A percentile compares a stretch with the other conserved stretches of the same genome.
phyloP scores from a whole-genome alignment of 306 rosid species.

The Pachyrhizus erosus region DNA sequence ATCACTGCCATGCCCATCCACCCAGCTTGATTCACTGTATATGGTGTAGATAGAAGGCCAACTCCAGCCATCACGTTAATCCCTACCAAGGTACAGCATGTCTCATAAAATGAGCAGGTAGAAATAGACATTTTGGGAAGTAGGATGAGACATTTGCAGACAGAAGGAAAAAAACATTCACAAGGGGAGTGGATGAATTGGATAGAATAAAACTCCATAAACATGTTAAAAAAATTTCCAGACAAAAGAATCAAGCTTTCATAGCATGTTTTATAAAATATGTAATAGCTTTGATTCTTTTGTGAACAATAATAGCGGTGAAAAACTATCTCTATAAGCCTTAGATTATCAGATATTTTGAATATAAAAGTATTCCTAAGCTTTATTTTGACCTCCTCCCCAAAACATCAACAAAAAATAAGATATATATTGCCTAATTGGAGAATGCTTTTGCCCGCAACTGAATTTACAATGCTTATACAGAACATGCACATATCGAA shows the following conservation, averaged over 20 bases:
- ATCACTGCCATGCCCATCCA: slow-evolving; percentile 73
- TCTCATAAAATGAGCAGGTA: background rate
- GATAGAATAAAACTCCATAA: background rate
- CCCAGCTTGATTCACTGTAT: slow-evolving; percentile 70
- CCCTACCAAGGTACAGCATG: slow-evolving; percentile 48
- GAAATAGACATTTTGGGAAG: background rate
- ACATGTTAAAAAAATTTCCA: background rate
- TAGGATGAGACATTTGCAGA: background rate
- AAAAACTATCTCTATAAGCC: background rate
- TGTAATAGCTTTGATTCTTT: background rate
- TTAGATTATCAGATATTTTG: background rate
- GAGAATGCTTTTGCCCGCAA: background rate
- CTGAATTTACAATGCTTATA: background rate
- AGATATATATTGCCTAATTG: background rate
- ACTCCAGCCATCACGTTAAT: slow-evolving; percentile 78
- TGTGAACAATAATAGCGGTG: background rate
- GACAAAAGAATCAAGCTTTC: background rate
- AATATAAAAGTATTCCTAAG: background rate
- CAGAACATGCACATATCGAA: background rate
- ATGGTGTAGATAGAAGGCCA: slow-evolving; percentile 77
- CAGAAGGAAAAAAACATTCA: background rate
- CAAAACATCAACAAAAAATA: background rate
- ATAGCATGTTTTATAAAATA: background rate
- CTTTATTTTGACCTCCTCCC: background rate
- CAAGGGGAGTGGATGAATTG: background rate